Conservation (phyloP, 495 filamentous ascomycete species). For the Podospora pseudoanserina region DNA sequence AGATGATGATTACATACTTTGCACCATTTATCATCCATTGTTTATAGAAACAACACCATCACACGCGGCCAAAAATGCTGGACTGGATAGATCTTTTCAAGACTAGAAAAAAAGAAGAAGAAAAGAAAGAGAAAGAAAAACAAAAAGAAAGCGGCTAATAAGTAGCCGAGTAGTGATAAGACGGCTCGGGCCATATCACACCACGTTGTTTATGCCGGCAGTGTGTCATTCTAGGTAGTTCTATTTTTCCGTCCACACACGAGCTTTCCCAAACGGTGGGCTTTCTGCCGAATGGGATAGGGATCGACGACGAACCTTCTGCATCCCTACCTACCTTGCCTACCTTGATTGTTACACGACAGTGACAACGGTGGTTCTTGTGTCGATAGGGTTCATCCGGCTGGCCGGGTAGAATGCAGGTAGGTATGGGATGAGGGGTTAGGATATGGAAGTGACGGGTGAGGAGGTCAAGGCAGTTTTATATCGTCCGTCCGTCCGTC, state of each 20-base stretch:
- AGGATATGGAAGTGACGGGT: not conserved
- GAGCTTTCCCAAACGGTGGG: not conserved
- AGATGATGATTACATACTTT: no score
- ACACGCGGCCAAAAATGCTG: no score
- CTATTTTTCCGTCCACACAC: not conserved
- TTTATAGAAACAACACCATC: no score
- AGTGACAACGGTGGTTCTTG: no score
- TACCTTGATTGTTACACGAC: not conserved
- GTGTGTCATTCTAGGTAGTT: not conserved
- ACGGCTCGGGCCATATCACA: not conserved
- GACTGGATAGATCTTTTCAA: no score
- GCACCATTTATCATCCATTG: no score
- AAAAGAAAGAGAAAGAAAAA: no score
- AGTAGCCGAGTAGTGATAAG: not conserved
- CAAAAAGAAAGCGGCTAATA: no score
- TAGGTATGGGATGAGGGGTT: not conserved
- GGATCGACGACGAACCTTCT: not conserved
- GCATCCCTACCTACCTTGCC: not conserved
- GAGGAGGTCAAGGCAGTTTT: not conserved
- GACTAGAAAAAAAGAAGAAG: no score
- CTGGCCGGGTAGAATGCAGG: not conserved
- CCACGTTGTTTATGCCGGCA: not conserved
- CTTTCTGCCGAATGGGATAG: not conserved
- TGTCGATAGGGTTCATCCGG: not conserved
- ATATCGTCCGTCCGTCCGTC: no score